A percentile compares a stretch with the other conserved stretches of the same genome.
Evolutionary conservation across 2,329 filamentous ascomycete species (phyloP).

Genomic region (Colletotrichum sp.): DNA sequence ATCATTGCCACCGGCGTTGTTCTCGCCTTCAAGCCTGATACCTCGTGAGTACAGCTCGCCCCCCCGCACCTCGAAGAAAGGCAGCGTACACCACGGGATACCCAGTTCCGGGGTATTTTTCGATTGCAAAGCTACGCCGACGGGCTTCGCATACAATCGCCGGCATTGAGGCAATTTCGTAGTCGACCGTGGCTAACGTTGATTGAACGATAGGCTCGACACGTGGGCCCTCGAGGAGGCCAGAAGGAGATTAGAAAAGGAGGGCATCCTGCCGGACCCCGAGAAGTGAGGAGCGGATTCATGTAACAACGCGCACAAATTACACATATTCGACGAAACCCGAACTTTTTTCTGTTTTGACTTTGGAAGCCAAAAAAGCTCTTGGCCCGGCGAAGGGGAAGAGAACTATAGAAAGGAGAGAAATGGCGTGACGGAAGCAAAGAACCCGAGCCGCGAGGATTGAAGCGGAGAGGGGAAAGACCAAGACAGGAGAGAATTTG

Average conservation of each 20-base stretch:
- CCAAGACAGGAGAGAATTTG: slow-evolving; percentile 16
- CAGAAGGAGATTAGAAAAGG: slow-evolving; percentile 89
- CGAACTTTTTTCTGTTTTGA: neutral
- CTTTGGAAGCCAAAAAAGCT: neutral
- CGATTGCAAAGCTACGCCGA: neutral
- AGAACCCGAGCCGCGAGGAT: slow-evolving; percentile 12
- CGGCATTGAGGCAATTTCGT: slow-evolving; percentile 10
- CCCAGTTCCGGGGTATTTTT: fast-evolving
- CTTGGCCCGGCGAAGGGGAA: neutral
- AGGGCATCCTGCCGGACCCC: slow-evolving; percentile 90
- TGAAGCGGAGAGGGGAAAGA: neutral
- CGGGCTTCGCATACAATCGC: neutral
- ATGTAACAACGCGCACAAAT: neutral
- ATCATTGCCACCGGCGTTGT: slow-evolving; percentile 76
- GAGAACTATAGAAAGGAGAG: slow-evolving; percentile 2
- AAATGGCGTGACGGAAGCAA: slow-evolving; percentile 10
- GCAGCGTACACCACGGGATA: neutral
- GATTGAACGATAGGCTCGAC: slow-evolving; percentile 75
- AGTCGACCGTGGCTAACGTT: slow-evolving; percentile 29
- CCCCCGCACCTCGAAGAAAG: neutral
- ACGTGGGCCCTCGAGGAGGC: slow-evolving; percentile 99
- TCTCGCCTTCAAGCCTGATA: slow-evolving; percentile 97
- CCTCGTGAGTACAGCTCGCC: slow-evolving; percentile 73
- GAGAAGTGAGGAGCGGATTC: slow-evolving; percentile 61
- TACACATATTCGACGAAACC: neutral